phyloP scores from a whole-genome alignment of 129 eudicot species.

The Helianthus annuus region HanXRQr2.0-SUNRISE NC_035434.2:139613353-139613852 shows the following conservation, averaged over 20 bases:
- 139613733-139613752: background rate
- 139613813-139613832: slow-evolving; percentile 91
- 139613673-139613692: slow-evolving; percentile 71
- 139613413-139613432: too few species aligned
- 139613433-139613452: background rate
- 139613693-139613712: slow-evolving; percentile 89
- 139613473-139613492: slow-evolving; percentile 5
- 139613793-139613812: slow-evolving; percentile 91
- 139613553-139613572: slow-evolving; percentile 46
- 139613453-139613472: background rate
- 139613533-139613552: slow-evolving; percentile 88
- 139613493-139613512: background rate
- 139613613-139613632: slow-evolving; percentile 77
- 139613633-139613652: slow-evolving; percentile 76
- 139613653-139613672: slow-evolving; percentile 92
- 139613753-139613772: background rate
- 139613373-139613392: too few species aligned
- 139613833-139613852: slow-evolving; percentile 98
- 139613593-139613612: slow-evolving; percentile 96
- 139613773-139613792: slow-evolving; percentile 19
- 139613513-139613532: slow-evolving; percentile 57
- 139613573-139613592: slow-evolving; percentile 67
- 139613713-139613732: background rate
- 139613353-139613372: too few species aligned
- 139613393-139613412: too few species aligned